Evolutionary conservation across 2,329 filamentous ascomycete genomes (phyloP), one percentile per base, ranked within the genome.

Genomic region (Ascochyta koolunga): DNA sequence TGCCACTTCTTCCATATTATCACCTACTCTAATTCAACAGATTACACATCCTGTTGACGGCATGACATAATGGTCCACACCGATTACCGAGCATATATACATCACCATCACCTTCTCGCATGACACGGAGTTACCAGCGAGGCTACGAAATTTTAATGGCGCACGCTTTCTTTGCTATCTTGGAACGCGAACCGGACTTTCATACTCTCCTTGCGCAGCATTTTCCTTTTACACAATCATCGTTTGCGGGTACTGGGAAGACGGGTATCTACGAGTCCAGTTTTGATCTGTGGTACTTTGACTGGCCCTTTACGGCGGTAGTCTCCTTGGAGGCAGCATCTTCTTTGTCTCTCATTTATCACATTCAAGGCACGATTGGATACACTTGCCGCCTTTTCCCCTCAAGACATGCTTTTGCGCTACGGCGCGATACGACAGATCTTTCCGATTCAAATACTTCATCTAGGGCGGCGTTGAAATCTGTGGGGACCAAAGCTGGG

Each of bases 81-180:
- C 52, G 42, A 58, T 53, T 60, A 58, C 50, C 54, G 50, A 56
- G 52, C 59, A 63, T 62, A 64, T 56, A 62, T 56, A 62, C 49
- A 54, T 53, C 62, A 57, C 44, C 54, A 53, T 51, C 56, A 46
- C 56, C 55, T 53, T 61, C 62, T 67, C 63, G 71, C 71, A 73
- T 73, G 68, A 73, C 61, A 66, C 62, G 71, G 71, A 69, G 70
- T 73, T 64, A 62, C 35, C 56, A 70, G 66, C 66, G 69, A 69
- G 67, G 63, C 60, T 68, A 73, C 62, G 71, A 74, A 65, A 61
- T 53, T 69, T 67, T 70, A 70, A 74, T 70, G 72, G 72, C 68
- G 70, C 67, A 73, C 62, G 60, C 36, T 50, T 47, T 65, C 54
- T 54, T 65, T 60, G 52, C 45, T 55, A 64, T 47, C 56, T 53